Evolutionary conservation across 1,139 yeast species (phyloP).

Genomic region (Kurtzmaniella quercitrusa): DNA sequence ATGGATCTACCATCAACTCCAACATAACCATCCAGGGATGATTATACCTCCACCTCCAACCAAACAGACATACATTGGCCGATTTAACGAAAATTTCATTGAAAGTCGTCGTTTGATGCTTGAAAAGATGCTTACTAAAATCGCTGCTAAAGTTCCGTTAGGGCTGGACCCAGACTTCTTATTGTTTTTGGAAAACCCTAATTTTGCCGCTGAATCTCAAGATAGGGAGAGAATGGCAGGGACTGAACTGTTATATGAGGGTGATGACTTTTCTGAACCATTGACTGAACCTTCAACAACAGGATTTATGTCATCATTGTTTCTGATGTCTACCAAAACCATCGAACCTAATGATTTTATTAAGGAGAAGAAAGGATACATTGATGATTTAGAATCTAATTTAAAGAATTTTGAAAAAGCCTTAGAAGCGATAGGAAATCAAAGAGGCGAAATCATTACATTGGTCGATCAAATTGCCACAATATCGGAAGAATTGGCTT

Average conservation of each 20-base stretch:
- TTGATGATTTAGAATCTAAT: constrained; percentile 72
- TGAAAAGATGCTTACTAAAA: constrained; percentile 79
- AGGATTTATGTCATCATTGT: constrained; percentile 63
- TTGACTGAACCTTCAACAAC: constrained; percentile 11
- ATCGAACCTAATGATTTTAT: constrained; percentile 81
- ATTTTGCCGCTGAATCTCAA: constrained; percentile 62
- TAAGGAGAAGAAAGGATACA: constrained; percentile 59
- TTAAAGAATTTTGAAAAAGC: constrained; percentile 67
- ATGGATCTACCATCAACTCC: constrained; percentile 87
- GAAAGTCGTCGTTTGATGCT: constrained; percentile 83
- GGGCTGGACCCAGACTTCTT: constrained; percentile 72
- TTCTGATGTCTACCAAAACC: constrained; percentile 56
- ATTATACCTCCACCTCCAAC: constrained; percentile 97
- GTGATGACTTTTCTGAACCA: constrained; percentile 21
- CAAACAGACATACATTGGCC: constrained; percentile 81
- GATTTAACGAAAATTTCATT: constrained; percentile 82
- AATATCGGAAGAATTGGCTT: constrained; percentile 68
- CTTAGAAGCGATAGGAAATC: constrained; percentile 69
- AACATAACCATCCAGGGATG: constrained; percentile 81
- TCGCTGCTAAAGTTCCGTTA: constrained; percentile 51
- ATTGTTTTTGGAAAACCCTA: constrained; percentile 71
- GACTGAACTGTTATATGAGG: constrained; percentile 41
- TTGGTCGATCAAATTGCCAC: constrained; percentile 43
- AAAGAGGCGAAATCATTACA: constrained; percentile 66
- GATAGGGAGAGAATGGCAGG: constrained; percentile 58